Conservation (phyloP, 176 grass and related monocot species). For the Musa itinerans region DNA sequence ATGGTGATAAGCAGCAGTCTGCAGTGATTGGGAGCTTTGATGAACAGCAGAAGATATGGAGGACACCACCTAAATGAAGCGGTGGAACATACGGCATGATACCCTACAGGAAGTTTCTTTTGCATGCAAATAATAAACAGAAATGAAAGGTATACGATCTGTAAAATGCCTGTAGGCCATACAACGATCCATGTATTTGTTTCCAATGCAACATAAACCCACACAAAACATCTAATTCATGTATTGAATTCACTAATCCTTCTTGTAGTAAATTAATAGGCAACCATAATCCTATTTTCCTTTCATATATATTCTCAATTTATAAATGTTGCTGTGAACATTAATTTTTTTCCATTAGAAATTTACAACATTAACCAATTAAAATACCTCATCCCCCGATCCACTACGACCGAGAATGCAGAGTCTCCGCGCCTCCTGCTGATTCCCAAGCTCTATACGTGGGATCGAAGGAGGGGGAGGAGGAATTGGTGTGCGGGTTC, state of each 20-base stretch:
- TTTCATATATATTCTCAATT: too few relatives aligned
- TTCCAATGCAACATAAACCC: not conserved
- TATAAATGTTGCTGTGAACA: too few relatives aligned
- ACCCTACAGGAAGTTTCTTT: not conserved
- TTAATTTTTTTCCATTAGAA: too few relatives aligned
- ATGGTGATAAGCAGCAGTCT: slow-evolving; percentile 33
- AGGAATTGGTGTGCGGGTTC: slow-evolving; percentile 70
- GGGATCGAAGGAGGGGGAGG: slow-evolving; percentile 23
- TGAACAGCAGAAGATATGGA: slow-evolving; percentile 57
- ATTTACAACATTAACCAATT: too few relatives aligned
- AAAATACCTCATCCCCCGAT: too few relatives aligned
- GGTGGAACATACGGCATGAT: not conserved
- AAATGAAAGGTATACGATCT: slow-evolving; percentile 23
- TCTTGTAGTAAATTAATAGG: too few relatives aligned
- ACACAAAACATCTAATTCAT: too few relatives aligned
- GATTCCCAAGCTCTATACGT: not conserved
- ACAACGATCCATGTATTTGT: not conserved
- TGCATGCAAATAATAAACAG: slow-evolving; percentile 4
- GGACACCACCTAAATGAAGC: not conserved
- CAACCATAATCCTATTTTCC: too few relatives aligned
- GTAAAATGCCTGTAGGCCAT: not conserved
- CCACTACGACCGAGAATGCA: too few relatives aligned
- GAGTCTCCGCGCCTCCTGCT: too few relatives aligned
- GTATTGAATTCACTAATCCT: too few relatives aligned
- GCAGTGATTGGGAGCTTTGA: slow-evolving; percentile 50